Evolutionary conservation across 371 early-diverging fungal genomes (phyloP).

Genomic region (Rhizopus arrhizus): DNA sequence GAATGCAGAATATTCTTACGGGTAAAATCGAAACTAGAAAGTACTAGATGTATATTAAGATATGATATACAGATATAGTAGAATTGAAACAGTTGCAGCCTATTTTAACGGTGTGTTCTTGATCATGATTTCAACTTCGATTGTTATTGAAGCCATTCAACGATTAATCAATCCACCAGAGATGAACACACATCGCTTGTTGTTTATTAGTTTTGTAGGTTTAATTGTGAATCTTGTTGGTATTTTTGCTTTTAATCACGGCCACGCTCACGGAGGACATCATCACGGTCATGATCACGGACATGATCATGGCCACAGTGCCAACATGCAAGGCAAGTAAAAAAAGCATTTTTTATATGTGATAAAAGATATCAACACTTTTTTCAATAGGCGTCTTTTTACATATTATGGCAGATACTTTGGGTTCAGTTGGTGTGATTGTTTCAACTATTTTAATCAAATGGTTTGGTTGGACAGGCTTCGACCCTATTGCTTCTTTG

Average conservation of each 20-base stretch:
- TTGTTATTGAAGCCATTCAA: conserved; percentile 88
- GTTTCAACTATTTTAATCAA: conserved; percentile 88
- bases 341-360: neutral
- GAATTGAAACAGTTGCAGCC: conserved; percentile 90
- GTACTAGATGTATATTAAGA: neutral
- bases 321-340: conserved; percentile 73
- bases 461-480: conserved; percentile 91
- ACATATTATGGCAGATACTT: conserved; percentile 93
- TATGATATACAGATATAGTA: conserved; percentile 66
- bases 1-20: conserved; percentile 77
- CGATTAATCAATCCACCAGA: conserved; percentile 84
- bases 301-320: conserved; percentile 51
- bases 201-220: conserved; percentile 88
- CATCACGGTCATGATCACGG: conserved; percentile 59
- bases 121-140: conserved; percentile 83
- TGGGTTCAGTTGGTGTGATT: conserved; percentile 95
- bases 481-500: conserved; percentile 94
- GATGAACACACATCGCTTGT: conserved; percentile 82
- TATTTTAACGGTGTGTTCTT: conserved; percentile 91
- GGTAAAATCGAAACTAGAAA: conserved; percentile 40
- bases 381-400: conserved; percentile 81
- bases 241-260: conserved; percentile 90
- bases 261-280: conserved; percentile 70
- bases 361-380: neutral
- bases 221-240: conserved; percentile 91